Conservation (phyloP, 2,329 filamentous ascomycete species). For the Cladophialophora immunda region DNA sequence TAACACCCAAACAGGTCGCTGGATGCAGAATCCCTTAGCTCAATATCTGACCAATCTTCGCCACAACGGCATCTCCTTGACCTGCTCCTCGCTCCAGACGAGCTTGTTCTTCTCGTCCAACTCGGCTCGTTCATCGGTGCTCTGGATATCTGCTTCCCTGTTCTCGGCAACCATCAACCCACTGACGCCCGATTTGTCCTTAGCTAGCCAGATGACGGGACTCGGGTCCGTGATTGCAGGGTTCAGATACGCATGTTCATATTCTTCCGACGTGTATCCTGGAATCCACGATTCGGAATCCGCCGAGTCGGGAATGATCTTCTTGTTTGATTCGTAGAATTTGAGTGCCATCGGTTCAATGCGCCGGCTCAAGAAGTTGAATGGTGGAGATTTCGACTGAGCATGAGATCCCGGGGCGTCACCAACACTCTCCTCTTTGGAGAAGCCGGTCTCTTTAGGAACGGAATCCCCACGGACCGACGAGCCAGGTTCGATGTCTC, state of each 20-base stretch:
- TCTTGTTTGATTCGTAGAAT: constrained; percentile 38
- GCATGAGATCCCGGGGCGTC: constrained; percentile 17
- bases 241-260: constrained; percentile 75
- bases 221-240: constrained; percentile 70
- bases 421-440: constrained; percentile 40
- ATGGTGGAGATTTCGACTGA: constrained; percentile 39
- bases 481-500: constrained; percentile 25
- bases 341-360: constrained; percentile 32
- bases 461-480: constrained; percentile 32
- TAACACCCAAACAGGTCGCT: not conserved
- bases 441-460: constrained; percentile 3
- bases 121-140: constrained; percentile 78
- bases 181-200: constrained; percentile 76
- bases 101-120: constrained; percentile 75
- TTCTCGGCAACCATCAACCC: constrained; percentile 80
- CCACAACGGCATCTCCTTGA: constrained; percentile 34
- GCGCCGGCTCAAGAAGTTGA: constrained; percentile 32
- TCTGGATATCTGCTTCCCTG: constrained; percentile 69
- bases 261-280: constrained; percentile 69
- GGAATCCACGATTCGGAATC: constrained; percentile 70
- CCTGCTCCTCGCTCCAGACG: constrained; percentile 65
- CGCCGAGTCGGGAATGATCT: constrained; percentile 70
- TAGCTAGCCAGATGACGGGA: constrained; percentile 82
- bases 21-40: not conserved
- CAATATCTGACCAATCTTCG: constrained; percentile 34